phyloP scores from a whole-genome alignment of 2,329 filamentous ascomycete species.

The Neonectria ditissima region DNA sequence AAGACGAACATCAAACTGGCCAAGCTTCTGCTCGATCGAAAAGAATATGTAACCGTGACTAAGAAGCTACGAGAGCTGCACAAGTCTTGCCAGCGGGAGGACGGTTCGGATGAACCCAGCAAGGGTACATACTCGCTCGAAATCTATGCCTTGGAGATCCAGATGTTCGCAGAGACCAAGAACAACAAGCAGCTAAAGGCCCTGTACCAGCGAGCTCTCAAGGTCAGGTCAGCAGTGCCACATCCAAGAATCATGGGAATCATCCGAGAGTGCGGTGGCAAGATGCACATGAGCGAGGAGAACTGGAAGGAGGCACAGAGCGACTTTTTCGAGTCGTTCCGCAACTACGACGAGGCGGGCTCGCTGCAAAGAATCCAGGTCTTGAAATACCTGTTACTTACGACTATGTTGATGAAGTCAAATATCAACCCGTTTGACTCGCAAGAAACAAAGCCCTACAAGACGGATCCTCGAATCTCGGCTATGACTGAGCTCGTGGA shows the following conservation, averaged over 20 bases:
- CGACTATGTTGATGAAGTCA: constrained; percentile 98
- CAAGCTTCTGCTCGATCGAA: constrained; percentile 89
- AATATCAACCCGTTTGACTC: constrained; percentile 99
- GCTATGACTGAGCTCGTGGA: constrained; percentile 98
- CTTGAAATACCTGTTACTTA: constrained; percentile 94
- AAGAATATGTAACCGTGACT: constrained; percentile 83
- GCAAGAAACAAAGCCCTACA: constrained; percentile 98
- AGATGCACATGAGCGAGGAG: constrained; percentile 99
- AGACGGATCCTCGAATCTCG: constrained; percentile 91
- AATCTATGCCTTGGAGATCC: constrained; percentile 96
- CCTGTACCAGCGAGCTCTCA: constrained; percentile 90
- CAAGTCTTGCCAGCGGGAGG: constrained; percentile 85
- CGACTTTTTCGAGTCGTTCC: constrained; percentile 98
- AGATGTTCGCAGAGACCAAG: constrained; percentile 96
- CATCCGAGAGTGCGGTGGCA: constrained; percentile 97
- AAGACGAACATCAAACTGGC: constrained; percentile 99
- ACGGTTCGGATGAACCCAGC: constrained; percentile 90
- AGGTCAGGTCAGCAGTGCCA: constrained; percentile 94
- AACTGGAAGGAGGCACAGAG: constrained; percentile 98
- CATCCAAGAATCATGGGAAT: constrained; percentile 99
- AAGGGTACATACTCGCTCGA: constrained; percentile 97
- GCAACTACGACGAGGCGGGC: constrained; percentile 98
- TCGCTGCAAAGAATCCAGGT: constrained; percentile 97
- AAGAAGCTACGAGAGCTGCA: constrained; percentile 91
- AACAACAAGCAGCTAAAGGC: constrained; percentile 98